These are phyloP conservation scores for Astragalus membranaceus DNA, from an alignment of 306 rosid species.

Conservation along the genomic window DNA sequence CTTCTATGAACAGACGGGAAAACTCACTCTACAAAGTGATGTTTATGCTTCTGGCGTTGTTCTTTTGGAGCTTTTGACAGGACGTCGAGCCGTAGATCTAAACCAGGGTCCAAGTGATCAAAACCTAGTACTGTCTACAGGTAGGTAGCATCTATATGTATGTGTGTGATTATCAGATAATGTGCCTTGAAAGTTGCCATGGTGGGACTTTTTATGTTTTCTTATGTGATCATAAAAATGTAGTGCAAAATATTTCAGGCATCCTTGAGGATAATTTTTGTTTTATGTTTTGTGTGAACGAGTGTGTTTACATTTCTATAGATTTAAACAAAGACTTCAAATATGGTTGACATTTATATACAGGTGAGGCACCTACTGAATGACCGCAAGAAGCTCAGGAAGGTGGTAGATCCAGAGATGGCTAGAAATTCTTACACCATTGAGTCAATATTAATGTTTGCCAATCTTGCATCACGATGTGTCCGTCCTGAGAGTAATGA, in stretches of 20 bases:
- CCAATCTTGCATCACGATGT: constrained; percentile 83
- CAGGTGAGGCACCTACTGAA: constrained; percentile 74
- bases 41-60: constrained; percentile 94
- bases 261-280: not conserved
- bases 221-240: not conserved
- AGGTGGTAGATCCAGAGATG: constrained; percentile 74
- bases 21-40: constrained; percentile 85
- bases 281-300: not conserved
- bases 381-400: constrained; percentile 65
- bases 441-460: constrained; percentile 72
- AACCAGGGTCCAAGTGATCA: constrained; percentile 80
- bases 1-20: constrained; percentile 64
- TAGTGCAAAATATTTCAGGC: not conserved
- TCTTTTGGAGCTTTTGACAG: constrained; percentile 87
- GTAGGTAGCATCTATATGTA: constrained; percentile 25
- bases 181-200: too few species aligned
- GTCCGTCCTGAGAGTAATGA: constrained; percentile 64
- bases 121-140: constrained; percentile 83
- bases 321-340: not conserved
- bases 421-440: constrained; percentile 60
- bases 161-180: not conserved
- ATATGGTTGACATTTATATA: constrained; percentile 1
- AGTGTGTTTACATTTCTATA: not conserved
- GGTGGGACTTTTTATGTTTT: constrained; percentile 41
- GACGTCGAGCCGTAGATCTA: constrained; percentile 82